Conservation (phyloP, 768 basidiomycete species). For the Tricholoma hemisulphureum region DNA sequence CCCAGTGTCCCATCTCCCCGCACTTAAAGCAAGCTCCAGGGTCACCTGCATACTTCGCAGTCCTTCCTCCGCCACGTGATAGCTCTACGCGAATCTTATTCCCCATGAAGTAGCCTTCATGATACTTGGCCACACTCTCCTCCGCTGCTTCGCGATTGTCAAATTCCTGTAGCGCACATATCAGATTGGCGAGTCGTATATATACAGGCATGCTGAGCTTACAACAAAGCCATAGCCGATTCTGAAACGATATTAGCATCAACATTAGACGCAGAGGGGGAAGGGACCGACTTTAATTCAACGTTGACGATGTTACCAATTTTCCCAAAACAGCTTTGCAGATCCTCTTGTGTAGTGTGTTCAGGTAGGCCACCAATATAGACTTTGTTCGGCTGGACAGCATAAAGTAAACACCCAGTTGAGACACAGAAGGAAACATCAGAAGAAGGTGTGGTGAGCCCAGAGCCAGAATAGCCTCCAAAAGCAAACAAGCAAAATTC, state of each 20-base stretch:
- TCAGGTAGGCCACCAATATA: slow-evolving; percentile 90
- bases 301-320: slow-evolving; percentile 73
- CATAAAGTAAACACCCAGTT: slow-evolving; percentile 68
- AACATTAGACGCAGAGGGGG: slow-evolving; percentile 14
- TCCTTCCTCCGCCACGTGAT: slow-evolving; percentile 80
- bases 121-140: slow-evolving; percentile 83
- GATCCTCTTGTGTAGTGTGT: slow-evolving; percentile 80
- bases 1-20: slow-evolving; percentile 86
- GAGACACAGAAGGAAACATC: slow-evolving; percentile 49
- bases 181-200: slow-evolving; percentile 2
- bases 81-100: slow-evolving; percentile 88
- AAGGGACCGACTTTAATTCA: slow-evolving; percentile 72
- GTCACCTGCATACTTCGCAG: slow-evolving; percentile 79
- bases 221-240: slow-evolving; percentile 91
- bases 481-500: slow-evolving; percentile 32
- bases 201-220: slow-evolving; percentile 29
- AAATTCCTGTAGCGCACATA: slow-evolving; percentile 60
- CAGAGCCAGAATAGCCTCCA: slow-evolving; percentile 41
- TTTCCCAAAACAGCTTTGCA: slow-evolving; percentile 84
- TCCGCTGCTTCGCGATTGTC: slow-evolving; percentile 78
- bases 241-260: slow-evolving; percentile 38
- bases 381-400: slow-evolving; percentile 88
- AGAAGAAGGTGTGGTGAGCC: slow-evolving; percentile 48
- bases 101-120: slow-evolving; percentile 90
- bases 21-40: slow-evolving; percentile 89